Percentiles rank a stretch among this genome's conserved stretches.
phyloP scores from a whole-genome alignment of 2,329 filamentous ascomycete genomes.

The Neurospora sp. region DNA sequence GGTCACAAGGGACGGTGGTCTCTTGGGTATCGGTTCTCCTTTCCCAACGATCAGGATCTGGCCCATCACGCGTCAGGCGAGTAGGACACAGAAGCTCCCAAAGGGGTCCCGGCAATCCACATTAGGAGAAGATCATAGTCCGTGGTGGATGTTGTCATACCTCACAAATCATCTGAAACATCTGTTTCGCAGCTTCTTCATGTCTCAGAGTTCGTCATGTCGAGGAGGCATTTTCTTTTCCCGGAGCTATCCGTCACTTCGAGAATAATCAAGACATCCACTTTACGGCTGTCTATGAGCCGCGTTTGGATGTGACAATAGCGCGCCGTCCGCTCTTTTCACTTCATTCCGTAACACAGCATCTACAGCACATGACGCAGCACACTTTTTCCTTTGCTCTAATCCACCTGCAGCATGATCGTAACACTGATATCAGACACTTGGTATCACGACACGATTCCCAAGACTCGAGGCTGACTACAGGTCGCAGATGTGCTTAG shows the following conservation, averaged over 20 bases:
- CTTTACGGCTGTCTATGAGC: background rate
- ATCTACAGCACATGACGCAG: background rate
- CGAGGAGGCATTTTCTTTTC: background rate
- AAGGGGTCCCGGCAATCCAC: background rate
- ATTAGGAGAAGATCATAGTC: background rate
- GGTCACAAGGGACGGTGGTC: background rate
- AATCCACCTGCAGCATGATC: background rate
- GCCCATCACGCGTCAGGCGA: background rate
- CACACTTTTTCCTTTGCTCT: background rate
- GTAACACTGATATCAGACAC: background rate
- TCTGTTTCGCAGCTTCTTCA: background rate
- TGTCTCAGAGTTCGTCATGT: background rate
- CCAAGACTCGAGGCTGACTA: background rate
- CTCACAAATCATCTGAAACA: background rate
- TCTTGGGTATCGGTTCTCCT: background rate
- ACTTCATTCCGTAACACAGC: background rate
- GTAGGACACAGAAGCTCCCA: background rate
- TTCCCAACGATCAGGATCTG: background rate
- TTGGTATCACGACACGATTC: background rate
- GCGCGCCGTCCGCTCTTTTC: background rate
- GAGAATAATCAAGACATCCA: background rate
- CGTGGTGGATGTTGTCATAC: background rate
- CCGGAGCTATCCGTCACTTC: background rate
- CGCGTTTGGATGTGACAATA: background rate
- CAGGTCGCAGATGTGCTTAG: background rate